Conservation (phyloP, 1,139 yeast species). For the Hemisphaericaspora subhashii region DNA sequence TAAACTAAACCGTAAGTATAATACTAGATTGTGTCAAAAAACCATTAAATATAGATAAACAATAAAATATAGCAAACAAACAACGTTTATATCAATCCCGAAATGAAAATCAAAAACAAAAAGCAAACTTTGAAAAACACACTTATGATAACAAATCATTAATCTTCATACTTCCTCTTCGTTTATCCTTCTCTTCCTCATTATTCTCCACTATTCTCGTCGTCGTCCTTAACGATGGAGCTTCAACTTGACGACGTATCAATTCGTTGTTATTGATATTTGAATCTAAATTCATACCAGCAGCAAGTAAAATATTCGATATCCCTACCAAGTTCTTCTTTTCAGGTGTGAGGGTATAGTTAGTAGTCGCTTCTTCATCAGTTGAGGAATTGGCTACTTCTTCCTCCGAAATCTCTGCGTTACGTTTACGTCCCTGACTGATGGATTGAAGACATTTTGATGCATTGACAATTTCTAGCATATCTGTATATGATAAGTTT, state of each 20-base stretch:
- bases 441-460: conserved; percentile 41
- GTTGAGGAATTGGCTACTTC: not conserved
- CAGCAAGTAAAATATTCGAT: conserved; percentile 29
- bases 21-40: too few relatives aligned
- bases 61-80: not conserved
- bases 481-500: conserved; percentile 18
- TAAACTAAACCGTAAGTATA: too few relatives aligned
- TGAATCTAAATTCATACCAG: conserved; percentile 17
- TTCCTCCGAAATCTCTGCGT: conserved; percentile 1
- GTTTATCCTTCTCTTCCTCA: not conserved
- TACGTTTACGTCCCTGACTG: conserved; percentile 7
- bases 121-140: not conserved
- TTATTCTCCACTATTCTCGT: not conserved
- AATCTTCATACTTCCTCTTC: conserved; percentile 28
- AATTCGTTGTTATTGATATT: not conserved
- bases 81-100: not conserved
- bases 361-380: conserved; percentile 8
- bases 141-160: conserved; percentile 26
- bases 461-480: conserved; percentile 40
- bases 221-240: conserved; percentile 2
- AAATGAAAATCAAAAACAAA: not conserved
- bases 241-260: not conserved
- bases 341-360: conserved; percentile 8
- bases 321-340: conserved; percentile 19
- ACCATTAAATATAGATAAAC: too few relatives aligned